Evolutionary conservation across 768 basidiomycete genomes (phyloP).

Genomic region (Tricholoma terreum): DNA sequence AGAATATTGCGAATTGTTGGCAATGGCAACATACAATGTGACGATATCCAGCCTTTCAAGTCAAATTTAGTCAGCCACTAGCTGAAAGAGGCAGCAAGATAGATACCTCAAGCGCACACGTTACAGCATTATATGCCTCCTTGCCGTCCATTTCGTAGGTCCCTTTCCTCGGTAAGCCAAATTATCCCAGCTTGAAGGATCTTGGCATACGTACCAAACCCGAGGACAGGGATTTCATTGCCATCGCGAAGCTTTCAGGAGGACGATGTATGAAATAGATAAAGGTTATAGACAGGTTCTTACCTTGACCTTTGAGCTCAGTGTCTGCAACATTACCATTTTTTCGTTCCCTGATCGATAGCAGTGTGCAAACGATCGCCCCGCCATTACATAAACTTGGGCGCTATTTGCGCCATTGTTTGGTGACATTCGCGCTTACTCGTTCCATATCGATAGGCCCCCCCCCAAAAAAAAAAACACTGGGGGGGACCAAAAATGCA

Average conservation of each 20-base stretch:
- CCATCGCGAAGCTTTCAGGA: slow-evolving; percentile 15
- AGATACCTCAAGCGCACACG: slow-evolving; percentile 58
- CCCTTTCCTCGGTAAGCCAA: slow-evolving; percentile 25
- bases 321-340: neutral
- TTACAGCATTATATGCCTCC: slow-evolving; percentile 54
- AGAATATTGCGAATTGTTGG: neutral
- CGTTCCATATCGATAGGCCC: no score
- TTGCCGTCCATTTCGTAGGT: slow-evolving; percentile 64
- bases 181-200: neutral
- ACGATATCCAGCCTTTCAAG: slow-evolving; percentile 56
- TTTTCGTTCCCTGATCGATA: no score
- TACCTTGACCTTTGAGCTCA: slow-evolving; percentile 5
- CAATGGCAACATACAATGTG: slow-evolving; percentile 45
- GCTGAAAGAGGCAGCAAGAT: slow-evolving; percentile 4
- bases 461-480: no score
- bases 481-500: no score
- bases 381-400: no score
- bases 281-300: neutral
- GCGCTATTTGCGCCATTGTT: no score
- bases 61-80: slow-evolving; percentile 6
- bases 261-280: neutral
- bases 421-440: no score
- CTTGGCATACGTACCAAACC: slow-evolving; percentile 43
- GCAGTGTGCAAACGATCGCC: no score
- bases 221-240: slow-evolving; percentile 51